Conservation (phyloP, 257 asterid species). For the Catharanthus roseus region DNA sequence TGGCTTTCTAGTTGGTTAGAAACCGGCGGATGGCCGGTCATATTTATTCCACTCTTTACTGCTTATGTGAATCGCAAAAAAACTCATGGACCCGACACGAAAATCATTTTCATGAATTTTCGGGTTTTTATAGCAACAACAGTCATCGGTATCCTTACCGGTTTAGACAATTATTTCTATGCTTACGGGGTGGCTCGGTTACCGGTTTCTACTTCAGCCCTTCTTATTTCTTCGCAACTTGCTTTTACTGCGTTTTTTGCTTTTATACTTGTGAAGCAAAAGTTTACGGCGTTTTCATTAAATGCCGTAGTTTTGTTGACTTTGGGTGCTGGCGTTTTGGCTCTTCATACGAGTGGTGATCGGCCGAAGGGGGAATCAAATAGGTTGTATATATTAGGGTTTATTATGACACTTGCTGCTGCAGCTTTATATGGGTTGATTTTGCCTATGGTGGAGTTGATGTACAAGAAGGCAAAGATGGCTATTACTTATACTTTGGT, state of each 20-base stretch:
- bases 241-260: constrained; percentile 26
- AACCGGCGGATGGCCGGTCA: constrained; percentile 24
- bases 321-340: constrained; percentile 24
- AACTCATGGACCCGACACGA: neutral
- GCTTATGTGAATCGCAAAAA: constrained; percentile 15
- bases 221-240: constrained; percentile 24
- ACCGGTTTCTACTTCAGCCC: constrained; percentile 27
- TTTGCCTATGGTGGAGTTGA: constrained; percentile 29
- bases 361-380: constrained; percentile 22
- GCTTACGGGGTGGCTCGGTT: constrained; percentile 25
- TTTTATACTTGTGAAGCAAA: constrained; percentile 25
- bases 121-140: constrained; percentile 12
- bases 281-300: constrained; percentile 16
- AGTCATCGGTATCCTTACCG: constrained; percentile 23
- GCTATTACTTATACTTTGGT: constrained; percentile 24
- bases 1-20: constrained; percentile 31
- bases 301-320: constrained; percentile 28
- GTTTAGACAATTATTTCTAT: constrained; percentile 17
- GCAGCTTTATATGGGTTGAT: constrained; percentile 27
- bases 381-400: constrained; percentile 23
- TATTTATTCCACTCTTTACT: constrained; percentile 13
- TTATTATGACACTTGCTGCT: constrained; percentile 19
- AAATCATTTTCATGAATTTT: constrained; percentile 6
- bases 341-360: constrained; percentile 15
- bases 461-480: constrained; percentile 26